A percentile compares a stretch with the other conserved stretches of the same genome.
phyloP scores from a whole-genome alignment of 768 basidiomycete genomes.

The Tulasnella sp. region DNA sequence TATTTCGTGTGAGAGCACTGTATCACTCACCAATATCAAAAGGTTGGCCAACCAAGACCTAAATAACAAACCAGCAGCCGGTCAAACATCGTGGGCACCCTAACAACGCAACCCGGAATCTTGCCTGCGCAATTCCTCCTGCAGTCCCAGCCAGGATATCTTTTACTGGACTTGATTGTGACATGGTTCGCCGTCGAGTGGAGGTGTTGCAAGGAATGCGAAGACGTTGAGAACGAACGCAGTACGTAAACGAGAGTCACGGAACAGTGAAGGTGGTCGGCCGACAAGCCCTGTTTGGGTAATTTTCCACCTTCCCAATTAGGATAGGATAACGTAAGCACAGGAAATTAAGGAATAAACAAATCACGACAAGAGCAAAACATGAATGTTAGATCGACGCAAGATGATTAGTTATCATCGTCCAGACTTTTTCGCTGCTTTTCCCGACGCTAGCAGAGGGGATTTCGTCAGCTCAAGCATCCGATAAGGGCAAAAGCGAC shows the following conservation, averaged over 20 bases:
- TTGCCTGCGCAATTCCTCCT: constrained; percentile 82
- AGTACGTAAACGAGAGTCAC: background rate
- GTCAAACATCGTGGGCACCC: background rate
- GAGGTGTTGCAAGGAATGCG: background rate
- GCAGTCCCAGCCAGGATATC: constrained; percentile 82
- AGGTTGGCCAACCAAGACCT: constrained; percentile 87
- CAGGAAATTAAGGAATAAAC: background rate
- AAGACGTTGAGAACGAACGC: background rate
- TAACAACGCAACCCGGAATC: constrained; percentile 9
- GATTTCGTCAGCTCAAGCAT: constrained; percentile 13
- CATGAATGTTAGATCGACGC: background rate
- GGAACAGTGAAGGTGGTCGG: background rate
- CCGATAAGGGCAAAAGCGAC: background rate
- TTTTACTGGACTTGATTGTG: constrained; percentile 52
- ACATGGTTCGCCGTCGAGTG: background rate
- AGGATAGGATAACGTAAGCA: background rate
- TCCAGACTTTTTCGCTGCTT: constrained; percentile 28
- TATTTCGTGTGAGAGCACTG: background rate
- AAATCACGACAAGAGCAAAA: background rate
- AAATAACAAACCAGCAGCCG: constrained; percentile 6
- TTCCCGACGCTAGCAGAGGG: constrained; percentile 22
- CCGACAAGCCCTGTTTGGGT: background rate
- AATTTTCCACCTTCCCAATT: background rate
- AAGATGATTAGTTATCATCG: constrained; percentile 17
- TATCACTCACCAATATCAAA: constrained; percentile 80